Evolutionary conservation across 225 moss, liverwort and hornwort genomes (phyloP).

Genomic region (Asterella californica): DNA sequence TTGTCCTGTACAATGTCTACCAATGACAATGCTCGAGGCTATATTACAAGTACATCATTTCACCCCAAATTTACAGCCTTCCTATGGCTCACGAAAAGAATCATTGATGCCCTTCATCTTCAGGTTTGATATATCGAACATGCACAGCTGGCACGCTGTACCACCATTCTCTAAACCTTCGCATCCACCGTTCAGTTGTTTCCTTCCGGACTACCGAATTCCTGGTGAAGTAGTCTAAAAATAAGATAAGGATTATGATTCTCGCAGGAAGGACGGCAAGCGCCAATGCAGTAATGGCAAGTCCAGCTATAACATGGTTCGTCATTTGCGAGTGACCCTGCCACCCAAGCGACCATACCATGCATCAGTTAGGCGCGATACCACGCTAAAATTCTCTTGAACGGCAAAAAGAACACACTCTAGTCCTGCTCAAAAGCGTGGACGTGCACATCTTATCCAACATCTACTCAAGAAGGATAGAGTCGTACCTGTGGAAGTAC

Average conservation of each 20-base stretch:
- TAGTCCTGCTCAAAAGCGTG: neutral
- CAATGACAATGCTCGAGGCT: constrained; percentile 2
- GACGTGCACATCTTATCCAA: neutral
- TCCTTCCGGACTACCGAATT: constrained; percentile 60
- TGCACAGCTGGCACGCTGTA: constrained; percentile 83
- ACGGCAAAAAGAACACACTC: neutral
- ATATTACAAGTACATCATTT: constrained; percentile 19
- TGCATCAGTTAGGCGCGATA: neutral
- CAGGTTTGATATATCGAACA: constrained; percentile 69
- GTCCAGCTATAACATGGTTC: constrained; percentile 54
- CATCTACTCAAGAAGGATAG: neutral
- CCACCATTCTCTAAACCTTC: constrained; percentile 90
- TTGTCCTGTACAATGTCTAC: constrained; percentile 20
- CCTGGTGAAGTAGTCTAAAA: constrained; percentile 75
- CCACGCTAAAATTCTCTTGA: neutral
- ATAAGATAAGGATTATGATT: constrained; percentile 53
- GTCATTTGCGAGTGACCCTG: constrained; percentile 59
- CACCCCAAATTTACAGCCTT: constrained; percentile 13
- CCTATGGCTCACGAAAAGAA: constrained; percentile 18
- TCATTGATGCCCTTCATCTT: constrained; percentile 22
- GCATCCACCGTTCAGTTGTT: constrained; percentile 50
- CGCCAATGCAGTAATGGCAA: constrained; percentile 47
- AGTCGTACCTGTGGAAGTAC: constrained; percentile 68
- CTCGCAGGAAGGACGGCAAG: constrained; percentile 67
- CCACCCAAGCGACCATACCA: constrained; percentile 8